Evolutionary conservation across 1,139 yeast genomes (phyloP), one percentile per base, ranked within the genome.

Genomic region (Hanseniaspora sp.): DNA sequence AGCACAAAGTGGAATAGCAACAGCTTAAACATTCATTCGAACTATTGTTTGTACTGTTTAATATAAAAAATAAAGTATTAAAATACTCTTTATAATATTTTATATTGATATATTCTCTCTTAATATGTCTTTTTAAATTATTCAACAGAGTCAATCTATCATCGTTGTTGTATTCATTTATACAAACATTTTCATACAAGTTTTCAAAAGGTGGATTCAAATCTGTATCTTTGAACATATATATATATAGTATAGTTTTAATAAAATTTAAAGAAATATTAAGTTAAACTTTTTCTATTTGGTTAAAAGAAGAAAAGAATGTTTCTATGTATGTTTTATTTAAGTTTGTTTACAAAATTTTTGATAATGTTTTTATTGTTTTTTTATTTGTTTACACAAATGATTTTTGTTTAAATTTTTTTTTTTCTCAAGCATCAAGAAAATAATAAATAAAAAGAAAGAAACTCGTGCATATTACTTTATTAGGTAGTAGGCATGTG

Each of bases 121-220:
- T 86, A 43, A 85, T 83, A 61, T 80, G 84, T 0, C 84, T 77
- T 61, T 85, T 85, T 59, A 84, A 74, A 29, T 72, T 73, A 9
- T 73, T 69, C 2, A 84, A 69, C 12, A 71, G 63, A 6, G 66
- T 64, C n/a, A 73, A 60, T 61, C 78, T 77, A 45, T 63, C 64
- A 12, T 64, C 67, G 9, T 58, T 52, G 7, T 61, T 39, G 12
- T 97, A 73, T 3, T 23, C 23, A 23, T 23, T 23, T 23, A 23
- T 95, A 95, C 58, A 87, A 78, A 68, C 98, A 92, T 63, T 76
- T 76, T n/a, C 92, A 97, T 37, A 66, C 60, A 2, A 97, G 97
- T 58, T 30, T 12, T 13, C 13, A 17, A 43, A 43, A 7, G 46
- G 46, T 84, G 58, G 15, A 49, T 58, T 9, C 60, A 48, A 28